Evolutionary conservation across 164 flowering plant species (phyloP).

Genomic region (Aristolochia californica): DNA sequence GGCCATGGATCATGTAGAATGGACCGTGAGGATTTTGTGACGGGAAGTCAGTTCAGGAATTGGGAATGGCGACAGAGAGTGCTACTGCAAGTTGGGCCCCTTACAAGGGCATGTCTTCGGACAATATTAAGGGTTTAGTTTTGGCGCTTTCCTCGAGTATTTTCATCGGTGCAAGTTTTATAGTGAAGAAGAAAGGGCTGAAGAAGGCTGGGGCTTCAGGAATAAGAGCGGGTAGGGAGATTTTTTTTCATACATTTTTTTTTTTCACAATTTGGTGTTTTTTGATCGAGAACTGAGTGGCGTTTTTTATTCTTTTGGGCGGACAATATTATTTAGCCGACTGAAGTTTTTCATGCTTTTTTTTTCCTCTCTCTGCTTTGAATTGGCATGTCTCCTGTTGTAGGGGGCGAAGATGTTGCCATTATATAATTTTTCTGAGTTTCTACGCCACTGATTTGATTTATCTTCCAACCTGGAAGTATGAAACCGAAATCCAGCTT

Average conservation of each 20-base stretch:
- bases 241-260: not conserved
- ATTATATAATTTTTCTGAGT: too few species aligned
- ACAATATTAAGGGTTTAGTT: conserved; percentile 63
- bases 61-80: conserved; percentile 7
- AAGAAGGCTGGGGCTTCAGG: conserved; percentile 75
- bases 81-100: conserved; percentile 8
- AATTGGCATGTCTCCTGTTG: too few species aligned
- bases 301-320: too few species aligned
- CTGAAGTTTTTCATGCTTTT: not conserved
- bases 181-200: conserved; percentile 74
- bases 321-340: not conserved
- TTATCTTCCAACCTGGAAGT: too few species aligned
- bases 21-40: conserved; percentile 3
- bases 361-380: too few species aligned
- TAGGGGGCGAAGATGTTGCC: too few species aligned
- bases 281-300: too few species aligned
- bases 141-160: conserved; percentile 60
- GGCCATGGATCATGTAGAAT: not conserved
- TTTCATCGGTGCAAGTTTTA: conserved; percentile 76
- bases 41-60: conserved; percentile 6
- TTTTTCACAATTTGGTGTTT: not conserved
- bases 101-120: conserved; percentile 66
- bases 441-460: too few species aligned
- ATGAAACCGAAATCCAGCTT: too few species aligned
- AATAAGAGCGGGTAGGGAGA: conserved; percentile 45